These are phyloP conservation scores for Boletus reticulatus DNA, from an alignment of 768 basidiomycete species.

Conservation along the genomic window DNA sequence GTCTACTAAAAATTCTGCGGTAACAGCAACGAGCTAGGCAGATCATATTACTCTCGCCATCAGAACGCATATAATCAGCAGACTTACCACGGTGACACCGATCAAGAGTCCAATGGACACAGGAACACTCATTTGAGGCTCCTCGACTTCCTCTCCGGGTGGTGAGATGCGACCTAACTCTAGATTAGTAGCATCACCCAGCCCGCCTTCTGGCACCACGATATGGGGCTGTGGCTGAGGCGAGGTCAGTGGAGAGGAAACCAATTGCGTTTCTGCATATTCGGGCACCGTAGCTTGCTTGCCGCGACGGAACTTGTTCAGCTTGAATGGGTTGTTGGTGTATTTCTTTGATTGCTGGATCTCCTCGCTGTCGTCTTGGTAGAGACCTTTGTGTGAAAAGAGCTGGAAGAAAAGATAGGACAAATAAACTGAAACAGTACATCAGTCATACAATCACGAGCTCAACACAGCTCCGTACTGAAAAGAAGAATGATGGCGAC, in stretches of 20 bases:
- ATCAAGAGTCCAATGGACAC: conserved; percentile 54
- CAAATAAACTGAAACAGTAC: conserved; percentile 54
- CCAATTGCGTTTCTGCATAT: conserved; percentile 3
- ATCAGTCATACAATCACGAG: background rate
- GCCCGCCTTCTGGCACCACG: background rate
- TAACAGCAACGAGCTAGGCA: conserved; percentile 50
- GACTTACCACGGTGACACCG: conserved; percentile 59
- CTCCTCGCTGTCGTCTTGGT: conserved; percentile 43
- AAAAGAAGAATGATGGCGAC: conserved; percentile 76
- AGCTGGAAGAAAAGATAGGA: conserved; percentile 80
- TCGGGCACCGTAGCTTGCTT: conserved; percentile 5
- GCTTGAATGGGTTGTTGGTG: conserved; percentile 37
- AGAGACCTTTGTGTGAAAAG: conserved; percentile 74
- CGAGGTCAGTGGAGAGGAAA: conserved; percentile 9
- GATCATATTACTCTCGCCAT: background rate
- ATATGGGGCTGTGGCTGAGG: conserved; percentile 1
- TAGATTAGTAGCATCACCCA: background rate
- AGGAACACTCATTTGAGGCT: conserved; percentile 51
- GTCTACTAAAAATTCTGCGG: conserved; percentile 69
- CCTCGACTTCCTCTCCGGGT: conserved; percentile 35
- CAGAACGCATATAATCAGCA: background rate
- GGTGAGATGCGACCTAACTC: conserved; percentile 3
- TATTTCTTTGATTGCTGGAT: conserved; percentile 41
- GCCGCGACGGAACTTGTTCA: conserved; percentile 16
- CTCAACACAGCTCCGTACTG: conserved; percentile 43